phyloP scores from a whole-genome alignment of 371 early-diverging fungal genomes.

The Smittium mucronatum region DNA sequence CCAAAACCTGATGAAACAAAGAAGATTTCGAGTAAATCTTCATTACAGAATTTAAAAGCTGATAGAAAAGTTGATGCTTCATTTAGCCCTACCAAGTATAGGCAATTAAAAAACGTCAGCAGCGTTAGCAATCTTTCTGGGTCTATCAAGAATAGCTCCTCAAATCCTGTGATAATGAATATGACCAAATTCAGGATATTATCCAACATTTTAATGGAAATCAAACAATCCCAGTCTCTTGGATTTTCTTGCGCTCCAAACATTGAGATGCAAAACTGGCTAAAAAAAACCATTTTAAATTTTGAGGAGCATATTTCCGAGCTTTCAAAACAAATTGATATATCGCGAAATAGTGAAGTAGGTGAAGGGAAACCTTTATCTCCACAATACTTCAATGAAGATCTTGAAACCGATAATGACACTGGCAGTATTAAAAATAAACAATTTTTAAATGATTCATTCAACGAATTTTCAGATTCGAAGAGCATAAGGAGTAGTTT shows the following conservation, averaged over 20 bases:
- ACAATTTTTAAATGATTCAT: no score
- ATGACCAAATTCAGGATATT: conserved; percentile 35
- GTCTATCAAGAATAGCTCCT: not conserved
- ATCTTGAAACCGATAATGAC: no score
- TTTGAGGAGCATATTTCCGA: not conserved
- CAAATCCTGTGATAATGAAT: conserved; percentile 26
- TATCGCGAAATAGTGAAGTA: not conserved
- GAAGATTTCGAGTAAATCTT: not conserved
- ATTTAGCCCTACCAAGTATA: not conserved
- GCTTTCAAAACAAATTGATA: not conserved
- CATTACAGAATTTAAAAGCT: not conserved
- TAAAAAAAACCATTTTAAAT: not conserved
- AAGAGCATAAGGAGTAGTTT: no score
- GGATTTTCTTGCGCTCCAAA: not conserved
- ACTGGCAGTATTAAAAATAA: no score
- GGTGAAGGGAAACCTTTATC: not conserved
- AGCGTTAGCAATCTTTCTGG: conserved; percentile 5
- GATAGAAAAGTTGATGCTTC: not conserved
- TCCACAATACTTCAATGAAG: not conserved
- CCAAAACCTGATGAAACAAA: conserved; percentile 22
- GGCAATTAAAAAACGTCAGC: not conserved
- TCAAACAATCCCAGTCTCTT: conserved; percentile 23
- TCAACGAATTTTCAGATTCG: no score
- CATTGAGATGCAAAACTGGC: not conserved
- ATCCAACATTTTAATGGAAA: conserved; percentile 28